Evolutionary conservation across 192 early-diverging fungal species (phyloP).

Genomic region (Coemansia sp.): DNA sequence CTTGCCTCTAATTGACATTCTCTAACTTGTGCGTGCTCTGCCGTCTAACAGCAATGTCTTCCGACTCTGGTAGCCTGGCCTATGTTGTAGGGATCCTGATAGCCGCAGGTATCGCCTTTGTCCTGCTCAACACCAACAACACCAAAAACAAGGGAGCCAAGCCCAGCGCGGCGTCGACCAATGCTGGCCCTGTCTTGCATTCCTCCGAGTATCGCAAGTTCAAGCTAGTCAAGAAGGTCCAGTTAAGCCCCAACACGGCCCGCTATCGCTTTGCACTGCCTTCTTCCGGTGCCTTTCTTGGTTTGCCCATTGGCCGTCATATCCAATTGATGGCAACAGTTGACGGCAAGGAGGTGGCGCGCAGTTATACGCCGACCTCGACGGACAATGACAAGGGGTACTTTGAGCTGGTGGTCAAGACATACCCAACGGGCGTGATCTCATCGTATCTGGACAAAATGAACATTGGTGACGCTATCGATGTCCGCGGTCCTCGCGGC

Average conservation of each 20-base stretch:
- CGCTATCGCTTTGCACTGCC: slow-evolving; percentile 89
- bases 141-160: slow-evolving; percentile 10
- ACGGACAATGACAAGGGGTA: slow-evolving; percentile 81
- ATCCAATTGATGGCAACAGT: slow-evolving; percentile 85
- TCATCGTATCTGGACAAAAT: slow-evolving; percentile 75
- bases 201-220: slow-evolving; percentile 76
- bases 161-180: not conserved
- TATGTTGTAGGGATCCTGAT: slow-evolving; percentile 36
- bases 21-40: slow-evolving; percentile 2
- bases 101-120: slow-evolving; percentile 45
- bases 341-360: slow-evolving; percentile 78
- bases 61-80: slow-evolving; percentile 26
- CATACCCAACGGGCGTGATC: slow-evolving; percentile 81
- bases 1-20: not conserved
- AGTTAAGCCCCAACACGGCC: slow-evolving; percentile 84
- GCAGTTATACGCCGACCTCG: slow-evolving; percentile 93
- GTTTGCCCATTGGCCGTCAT: slow-evolving; percentile 94
- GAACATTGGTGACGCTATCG: slow-evolving; percentile 71
- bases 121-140: slow-evolving; percentile 15
- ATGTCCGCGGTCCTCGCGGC: slow-evolving; percentile 89
- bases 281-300: slow-evolving; percentile 64
- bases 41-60: slow-evolving; percentile 11
- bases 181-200: slow-evolving; percentile 59
- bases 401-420: slow-evolving; percentile 94
- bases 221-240: slow-evolving; percentile 75